Evolutionary conservation across 345 rosid species (phyloP), one percentile per base, ranked within the genome.

Genomic region (Stellera chamaejasme): DNA sequence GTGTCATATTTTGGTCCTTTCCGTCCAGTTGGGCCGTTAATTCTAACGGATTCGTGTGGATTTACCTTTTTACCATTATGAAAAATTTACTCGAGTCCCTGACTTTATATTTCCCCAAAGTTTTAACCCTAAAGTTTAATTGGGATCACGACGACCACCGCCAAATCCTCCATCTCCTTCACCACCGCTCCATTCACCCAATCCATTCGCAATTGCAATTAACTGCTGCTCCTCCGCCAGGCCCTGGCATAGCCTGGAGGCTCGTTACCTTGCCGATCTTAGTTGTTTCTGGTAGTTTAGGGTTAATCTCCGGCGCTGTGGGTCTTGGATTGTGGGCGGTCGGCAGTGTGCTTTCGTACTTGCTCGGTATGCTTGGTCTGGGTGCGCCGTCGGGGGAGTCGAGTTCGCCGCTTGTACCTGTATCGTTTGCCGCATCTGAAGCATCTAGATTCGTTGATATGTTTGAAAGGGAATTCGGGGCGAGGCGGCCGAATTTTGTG

Each of bases 281-380:
- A 5, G 79, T 90, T 52, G 76, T 90, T 49, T 87, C 99, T 5
- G 97, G 96, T 32, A 70, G 97, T 51, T 59, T 94, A 60, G 96
- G 99, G 61, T 66, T 94, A 42, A 64, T 94, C 19, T 82, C 99
- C 2, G 95, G 97, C 5, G 96, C 96, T 51, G 71, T 94, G 25
- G 97, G 97, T 50, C 73, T 94, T 3, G 99, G 99, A 1, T 50
- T 94, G 55, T 90, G 99, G 99, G 95, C 90, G 4, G 96, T 95
- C 5, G 96, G 97, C 14, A 95, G 99, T 25, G 76, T 94, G 56
- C 59, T 94, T 55, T 85, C 96, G 41, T 83, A 90, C 59, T 90
- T 96, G 1, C 66, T 90, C 43, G 95, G 97, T 27, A 64, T 85
- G 84, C 61, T 93, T 25, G 98, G 99, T 62, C 60, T 85, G 26